These are phyloP conservation scores for Colletotrichum godetiae DNA, from an alignment of 2,329 filamentous ascomycete species.

Conservation along the genomic window DNA sequence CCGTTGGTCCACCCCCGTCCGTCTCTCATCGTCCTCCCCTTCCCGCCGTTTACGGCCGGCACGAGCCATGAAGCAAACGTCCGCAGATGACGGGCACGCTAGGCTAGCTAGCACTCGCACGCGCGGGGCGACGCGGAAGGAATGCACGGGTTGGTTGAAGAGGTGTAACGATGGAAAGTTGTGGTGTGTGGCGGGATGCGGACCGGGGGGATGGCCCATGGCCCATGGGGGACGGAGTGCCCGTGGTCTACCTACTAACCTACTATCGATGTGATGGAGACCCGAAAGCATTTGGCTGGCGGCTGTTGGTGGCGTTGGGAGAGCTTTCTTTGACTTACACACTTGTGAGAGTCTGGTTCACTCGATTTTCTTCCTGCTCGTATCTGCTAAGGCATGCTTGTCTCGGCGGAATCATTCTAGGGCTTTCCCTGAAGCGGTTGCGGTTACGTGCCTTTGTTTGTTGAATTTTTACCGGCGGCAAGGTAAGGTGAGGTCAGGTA, in stretches of 20 bases:
- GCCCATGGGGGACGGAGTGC: background rate
- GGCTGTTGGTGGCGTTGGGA: conserved; percentile 16
- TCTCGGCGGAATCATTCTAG: conserved; percentile 1
- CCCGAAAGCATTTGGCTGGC: background rate
- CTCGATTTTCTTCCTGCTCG: background rate
- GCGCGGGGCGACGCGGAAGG: conserved; percentile 26
- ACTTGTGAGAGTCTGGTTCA: background rate
- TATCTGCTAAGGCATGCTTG: conserved; percentile 4
- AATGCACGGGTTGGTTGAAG: background rate
- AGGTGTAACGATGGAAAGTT: background rate
- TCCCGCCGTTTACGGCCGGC: conserved; percentile 30
- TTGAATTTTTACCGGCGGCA: background rate
- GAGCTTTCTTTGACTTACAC: conserved; percentile 16
- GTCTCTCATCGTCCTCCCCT: background rate
- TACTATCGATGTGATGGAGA: background rate
- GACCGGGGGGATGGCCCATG: background rate
- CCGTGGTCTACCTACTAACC: background rate
- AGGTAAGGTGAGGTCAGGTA: background rate
- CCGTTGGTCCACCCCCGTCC: conserved; percentile 14
- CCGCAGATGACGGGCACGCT: conserved; percentile 20
- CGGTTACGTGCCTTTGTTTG: background rate
- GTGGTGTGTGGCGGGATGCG: conserved; percentile 10
- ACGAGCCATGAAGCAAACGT: conserved; percentile 28
- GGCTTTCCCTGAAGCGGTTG: background rate
- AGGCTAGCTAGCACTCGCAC: conserved; percentile 5